phyloP scores from a whole-genome alignment of 768 basidiomycete species.

The Trametes cingulata region DNA sequence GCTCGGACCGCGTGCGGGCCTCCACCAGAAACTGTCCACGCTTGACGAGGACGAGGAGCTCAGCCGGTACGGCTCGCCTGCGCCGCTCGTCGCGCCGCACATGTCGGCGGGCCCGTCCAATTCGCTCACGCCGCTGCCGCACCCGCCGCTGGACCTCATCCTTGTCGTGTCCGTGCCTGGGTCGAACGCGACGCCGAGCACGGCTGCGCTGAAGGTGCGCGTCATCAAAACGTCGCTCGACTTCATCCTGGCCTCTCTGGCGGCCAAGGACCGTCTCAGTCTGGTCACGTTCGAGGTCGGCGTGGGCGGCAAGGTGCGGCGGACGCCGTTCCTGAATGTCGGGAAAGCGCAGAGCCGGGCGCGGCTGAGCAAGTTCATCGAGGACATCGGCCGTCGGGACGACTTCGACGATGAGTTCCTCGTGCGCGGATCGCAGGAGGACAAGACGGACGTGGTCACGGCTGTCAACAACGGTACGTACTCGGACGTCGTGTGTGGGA shows the following conservation, averaged over 20 bases:
- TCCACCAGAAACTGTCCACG: conserved; percentile 55
- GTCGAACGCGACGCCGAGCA: conserved; percentile 66
- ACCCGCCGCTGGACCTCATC: conserved; percentile 90
- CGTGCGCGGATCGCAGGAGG: conserved; percentile 78
- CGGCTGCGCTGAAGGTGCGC: conserved; percentile 82
- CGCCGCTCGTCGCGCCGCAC: conserved; percentile 66
- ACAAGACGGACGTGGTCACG: conserved; percentile 96
- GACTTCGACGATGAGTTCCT: conserved; percentile 60
- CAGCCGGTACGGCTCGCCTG: conserved; percentile 48
- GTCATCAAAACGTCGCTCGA: conserved; percentile 89
- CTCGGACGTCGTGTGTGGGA: neutral
- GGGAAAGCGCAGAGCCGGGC: conserved; percentile 68
- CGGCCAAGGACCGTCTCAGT: conserved; percentile 78
- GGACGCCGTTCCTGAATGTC: conserved; percentile 87
- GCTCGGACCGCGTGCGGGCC: conserved; percentile 19
- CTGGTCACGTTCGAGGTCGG: conserved; percentile 94
- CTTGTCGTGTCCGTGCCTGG: conserved; percentile 88
- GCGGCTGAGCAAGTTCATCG: conserved; percentile 77
- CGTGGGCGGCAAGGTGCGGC: conserved; percentile 74
- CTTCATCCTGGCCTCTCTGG: conserved; percentile 78
- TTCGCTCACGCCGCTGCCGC: conserved; percentile 76
- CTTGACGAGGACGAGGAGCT: conserved; percentile 75
- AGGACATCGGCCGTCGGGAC: conserved; percentile 55
- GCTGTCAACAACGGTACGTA: conserved; percentile 89
- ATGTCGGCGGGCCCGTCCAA: conserved; percentile 76